Evolutionary conservation across 2,329 filamentous ascomycete species (phyloP).

Genomic region (Verticillium nubilum): DNA sequence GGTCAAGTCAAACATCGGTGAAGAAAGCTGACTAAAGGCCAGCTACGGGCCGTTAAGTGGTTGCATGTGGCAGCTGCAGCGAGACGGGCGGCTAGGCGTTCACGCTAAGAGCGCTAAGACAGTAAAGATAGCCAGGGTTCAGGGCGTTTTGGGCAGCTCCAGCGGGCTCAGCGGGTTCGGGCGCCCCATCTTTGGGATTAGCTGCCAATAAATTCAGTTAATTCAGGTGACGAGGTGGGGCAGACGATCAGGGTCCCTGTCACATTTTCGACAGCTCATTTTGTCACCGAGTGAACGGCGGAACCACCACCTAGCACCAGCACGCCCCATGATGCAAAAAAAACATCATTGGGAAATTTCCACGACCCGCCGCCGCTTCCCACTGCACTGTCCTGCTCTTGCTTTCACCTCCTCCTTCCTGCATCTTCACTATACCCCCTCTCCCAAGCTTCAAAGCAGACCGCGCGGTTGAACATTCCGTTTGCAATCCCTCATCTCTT

Average conservation of each 20-base stretch:
- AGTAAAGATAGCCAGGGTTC: neutral
- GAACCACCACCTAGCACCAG: neutral
- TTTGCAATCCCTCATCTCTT: neutral
- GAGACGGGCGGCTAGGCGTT: neutral
- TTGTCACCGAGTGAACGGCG: slow-evolving; percentile 11
- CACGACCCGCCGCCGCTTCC: slow-evolving; percentile 3
- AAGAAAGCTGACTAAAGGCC: neutral
- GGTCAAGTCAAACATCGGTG: neutral
- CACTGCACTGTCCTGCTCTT: neutral
- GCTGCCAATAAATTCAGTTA: neutral
- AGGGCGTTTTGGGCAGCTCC: neutral
- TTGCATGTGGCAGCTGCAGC: neutral
- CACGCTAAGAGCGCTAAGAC: neutral
- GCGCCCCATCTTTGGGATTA: neutral
- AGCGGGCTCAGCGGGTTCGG: neutral
- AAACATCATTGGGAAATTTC: slow-evolving; percentile 7
- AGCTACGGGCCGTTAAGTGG: neutral
- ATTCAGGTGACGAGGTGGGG: neutral
- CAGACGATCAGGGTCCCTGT: neutral
- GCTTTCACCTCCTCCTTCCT: neutral
- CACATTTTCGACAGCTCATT: slow-evolving; percentile 5
- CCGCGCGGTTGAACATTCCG: slow-evolving; percentile 2
- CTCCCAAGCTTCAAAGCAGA: slow-evolving; percentile 2
- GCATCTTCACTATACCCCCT: neutral
- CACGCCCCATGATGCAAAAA: slow-evolving; percentile 6